These are phyloP conservation scores for Eragrostis nindensis DNA, from an alignment of 176 grass and related monocot species.

Conservation along the genomic window DNA sequence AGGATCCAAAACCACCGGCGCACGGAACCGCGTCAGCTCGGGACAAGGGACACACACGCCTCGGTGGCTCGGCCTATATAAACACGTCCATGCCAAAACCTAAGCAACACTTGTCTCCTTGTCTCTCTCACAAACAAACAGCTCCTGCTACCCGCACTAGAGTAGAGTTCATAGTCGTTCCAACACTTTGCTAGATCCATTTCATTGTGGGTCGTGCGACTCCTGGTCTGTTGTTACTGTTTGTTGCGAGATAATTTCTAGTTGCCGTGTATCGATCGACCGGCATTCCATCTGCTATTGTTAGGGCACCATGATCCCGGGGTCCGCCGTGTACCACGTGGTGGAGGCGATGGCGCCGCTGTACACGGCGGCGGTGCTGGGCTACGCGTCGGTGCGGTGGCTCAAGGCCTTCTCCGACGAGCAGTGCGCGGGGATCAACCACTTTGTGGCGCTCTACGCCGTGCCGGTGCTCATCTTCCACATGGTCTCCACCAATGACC, in stretches of 20 bases:
- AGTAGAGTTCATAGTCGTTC: neutral
- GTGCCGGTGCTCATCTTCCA: constrained; percentile 75
- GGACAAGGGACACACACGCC: neutral
- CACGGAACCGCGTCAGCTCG: constrained; percentile 17
- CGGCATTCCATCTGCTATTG: neutral
- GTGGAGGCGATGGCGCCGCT: constrained; percentile 86
- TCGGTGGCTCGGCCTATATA: neutral
- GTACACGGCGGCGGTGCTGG: constrained; percentile 75
- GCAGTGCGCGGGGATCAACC: constrained; percentile 87
- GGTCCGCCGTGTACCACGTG: constrained; percentile 58
- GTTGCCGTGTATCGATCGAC: neutral
- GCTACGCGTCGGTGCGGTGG: constrained; percentile 69
- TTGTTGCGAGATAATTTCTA: neutral
- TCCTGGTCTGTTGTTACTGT: neutral
- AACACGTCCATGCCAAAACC: constrained; percentile 27
- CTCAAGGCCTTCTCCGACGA: constrained; percentile 64
- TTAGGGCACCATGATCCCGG: constrained; percentile 44
- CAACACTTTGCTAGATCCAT: neutral
- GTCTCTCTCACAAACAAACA: neutral
- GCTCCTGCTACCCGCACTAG: neutral
- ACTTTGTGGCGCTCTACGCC: constrained; percentile 81
- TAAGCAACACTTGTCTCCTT: neutral
- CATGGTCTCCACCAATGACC: constrained; percentile 80
- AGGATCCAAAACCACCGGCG: constrained; percentile 42
- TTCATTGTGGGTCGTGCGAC: neutral